phyloP scores from a whole-genome alignment of 2,329 filamentous ascomycete species.

The Scopulariopsis brevicaulis region DNA sequence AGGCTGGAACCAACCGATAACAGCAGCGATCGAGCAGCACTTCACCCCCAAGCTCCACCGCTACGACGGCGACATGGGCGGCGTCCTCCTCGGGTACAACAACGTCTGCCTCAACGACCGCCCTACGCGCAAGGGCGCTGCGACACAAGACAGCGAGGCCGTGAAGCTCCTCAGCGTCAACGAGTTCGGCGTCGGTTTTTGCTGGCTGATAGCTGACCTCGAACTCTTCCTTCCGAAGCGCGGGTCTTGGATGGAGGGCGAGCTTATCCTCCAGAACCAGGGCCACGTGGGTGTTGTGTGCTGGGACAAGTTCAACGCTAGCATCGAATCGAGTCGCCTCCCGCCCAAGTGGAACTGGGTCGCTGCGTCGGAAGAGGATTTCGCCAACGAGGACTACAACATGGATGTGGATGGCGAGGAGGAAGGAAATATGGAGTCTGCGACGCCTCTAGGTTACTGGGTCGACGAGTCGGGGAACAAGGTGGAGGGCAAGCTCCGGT shows the following conservation, averaged over 20 bases:
- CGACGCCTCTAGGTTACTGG: constrained; percentile 51
- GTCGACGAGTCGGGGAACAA: constrained; percentile 57
- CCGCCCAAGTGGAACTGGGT: constrained; percentile 76
- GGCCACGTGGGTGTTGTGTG: constrained; percentile 83
- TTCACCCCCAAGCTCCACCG: constrained; percentile 64
- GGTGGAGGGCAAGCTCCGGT: constrained; percentile 60
- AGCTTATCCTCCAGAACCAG: constrained; percentile 76
- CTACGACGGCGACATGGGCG: constrained; percentile 61
- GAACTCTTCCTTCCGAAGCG: constrained; percentile 68
- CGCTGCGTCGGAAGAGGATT: not conserved
- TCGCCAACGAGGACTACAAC: not conserved
- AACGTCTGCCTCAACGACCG: constrained; percentile 55
- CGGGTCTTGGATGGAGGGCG: constrained; percentile 67
- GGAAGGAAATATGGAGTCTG: not conserved
- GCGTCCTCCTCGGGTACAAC: constrained; percentile 64
- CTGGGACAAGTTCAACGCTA: constrained; percentile 86
- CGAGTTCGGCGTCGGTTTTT: constrained; percentile 78
- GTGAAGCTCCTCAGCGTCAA: constrained; percentile 45
- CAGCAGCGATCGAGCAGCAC: constrained; percentile 62
- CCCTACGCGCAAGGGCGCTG: constrained; percentile 36
- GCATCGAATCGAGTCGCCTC: constrained; percentile 65
- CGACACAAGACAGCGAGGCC: constrained; percentile 31
- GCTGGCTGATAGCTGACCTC: constrained; percentile 83
- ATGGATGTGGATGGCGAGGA: constrained; percentile 1
- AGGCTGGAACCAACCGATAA: constrained; percentile 57